A percentile compares a stretch with the other conserved stretches of the same genome.
These are phyloP conservation scores for Rhizophagus clarus DNA, from an alignment of 192 early-diverging fungal genomes.

Conservation along the genomic window DNA sequence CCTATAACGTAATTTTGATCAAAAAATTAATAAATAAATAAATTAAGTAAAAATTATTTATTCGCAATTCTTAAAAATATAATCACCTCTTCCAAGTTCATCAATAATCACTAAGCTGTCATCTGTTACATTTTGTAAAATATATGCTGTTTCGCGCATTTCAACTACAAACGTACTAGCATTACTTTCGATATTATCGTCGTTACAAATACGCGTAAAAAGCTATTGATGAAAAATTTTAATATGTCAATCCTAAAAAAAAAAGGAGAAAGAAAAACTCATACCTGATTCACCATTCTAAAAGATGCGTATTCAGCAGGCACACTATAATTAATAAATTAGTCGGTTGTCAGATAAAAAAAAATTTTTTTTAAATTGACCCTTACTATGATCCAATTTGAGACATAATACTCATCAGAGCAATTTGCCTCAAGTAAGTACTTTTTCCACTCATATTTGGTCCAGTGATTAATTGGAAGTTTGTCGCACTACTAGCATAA, in stretches of 20 bases:
- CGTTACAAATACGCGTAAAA: constrained; percentile 77
- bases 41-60: no score
- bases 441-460: constrained; percentile 94
- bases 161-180: constrained; percentile 85
- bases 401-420: constrained; percentile 77
- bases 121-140: constrained; percentile 72
- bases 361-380: neutral
- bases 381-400: constrained; percentile 81
- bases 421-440: constrained; percentile 83
- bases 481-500: constrained; percentile 51
- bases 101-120: constrained; percentile 84
- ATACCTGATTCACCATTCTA: constrained; percentile 62
- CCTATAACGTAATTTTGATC: constrained; percentile 37
- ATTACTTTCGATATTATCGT: constrained; percentile 58
- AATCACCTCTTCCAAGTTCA: constrained; percentile 76
- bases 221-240: constrained; percentile 39
- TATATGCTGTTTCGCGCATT: constrained; percentile 84
- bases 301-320: constrained; percentile 81
- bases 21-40: no score
- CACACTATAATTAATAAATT: constrained; percentile 48
- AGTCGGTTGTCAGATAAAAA: neutral
- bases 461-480: constrained; percentile 82
- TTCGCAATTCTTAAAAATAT: constrained; percentile 1
- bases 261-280: neutral
- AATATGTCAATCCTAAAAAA: neutral